A percentile compares a stretch with the other conserved stretches of the same genome.
Evolutionary conservation across 768 basidiomycete genomes (phyloP).

Genomic region (Kwoniella dendrophila): DNA sequence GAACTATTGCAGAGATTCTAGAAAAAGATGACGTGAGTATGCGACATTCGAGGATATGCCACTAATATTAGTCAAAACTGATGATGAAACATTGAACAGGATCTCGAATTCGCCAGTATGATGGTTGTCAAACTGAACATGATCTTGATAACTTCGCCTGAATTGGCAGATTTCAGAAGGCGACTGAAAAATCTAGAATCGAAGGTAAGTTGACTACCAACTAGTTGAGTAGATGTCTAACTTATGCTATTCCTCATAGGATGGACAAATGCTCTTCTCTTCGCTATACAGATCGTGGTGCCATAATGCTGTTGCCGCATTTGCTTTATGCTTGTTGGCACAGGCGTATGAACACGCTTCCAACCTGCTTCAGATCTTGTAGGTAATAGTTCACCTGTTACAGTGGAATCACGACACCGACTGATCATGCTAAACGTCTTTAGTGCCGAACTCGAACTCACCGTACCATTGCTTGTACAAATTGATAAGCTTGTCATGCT

Average conservation of each 20-base stretch:
- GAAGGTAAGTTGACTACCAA: conserved; percentile 64
- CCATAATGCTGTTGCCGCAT: conserved; percentile 94
- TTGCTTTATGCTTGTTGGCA: conserved; percentile 91
- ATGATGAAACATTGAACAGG: conserved; percentile 60
- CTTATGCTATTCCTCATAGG: conserved; percentile 62
- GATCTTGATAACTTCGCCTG: conserved; percentile 93
- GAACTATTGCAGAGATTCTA: conserved; percentile 92
- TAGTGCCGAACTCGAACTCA: conserved; percentile 95
- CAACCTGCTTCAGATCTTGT: conserved; percentile 95
- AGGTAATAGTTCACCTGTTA: conserved; percentile 39
- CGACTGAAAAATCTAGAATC: conserved; percentile 90
- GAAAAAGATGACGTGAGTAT: conserved; percentile 89
- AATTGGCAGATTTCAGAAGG: conserved; percentile 91
- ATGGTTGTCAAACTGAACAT: conserved; percentile 97
- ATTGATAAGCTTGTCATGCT: conserved; percentile 97
- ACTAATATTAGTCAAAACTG: too few relatives aligned
- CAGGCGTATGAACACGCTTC: conserved; percentile 99
- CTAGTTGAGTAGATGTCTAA: not conserved
- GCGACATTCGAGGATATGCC: too few relatives aligned
- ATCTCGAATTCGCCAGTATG: conserved; percentile 94
- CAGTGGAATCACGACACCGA: not conserved
- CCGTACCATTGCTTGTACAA: conserved; percentile 89
- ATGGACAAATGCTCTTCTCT: conserved; percentile 92
- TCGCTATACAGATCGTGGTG: conserved; percentile 97
- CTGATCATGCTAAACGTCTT: conserved; percentile 3